Evolutionary conservation across 768 basidiomycete species (phyloP), one percentile per base, ranked within the genome.

Genomic region (Naganishia antarctica): DNA sequence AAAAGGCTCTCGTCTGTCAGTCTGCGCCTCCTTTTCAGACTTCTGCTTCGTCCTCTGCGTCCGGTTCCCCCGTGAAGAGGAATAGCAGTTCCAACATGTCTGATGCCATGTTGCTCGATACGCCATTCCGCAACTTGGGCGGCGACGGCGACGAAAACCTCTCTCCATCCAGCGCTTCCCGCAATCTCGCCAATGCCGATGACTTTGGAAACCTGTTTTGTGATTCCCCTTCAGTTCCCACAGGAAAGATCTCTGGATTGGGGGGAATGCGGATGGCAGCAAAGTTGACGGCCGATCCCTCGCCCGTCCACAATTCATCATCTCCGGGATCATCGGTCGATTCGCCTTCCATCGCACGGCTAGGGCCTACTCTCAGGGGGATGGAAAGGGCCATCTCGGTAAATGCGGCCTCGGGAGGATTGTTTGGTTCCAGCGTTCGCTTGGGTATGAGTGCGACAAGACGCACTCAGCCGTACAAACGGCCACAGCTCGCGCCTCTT

Each of bases 161-260:
- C 11, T 28, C 51, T 21, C 8, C 64, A 11, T 13, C 60, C 32
- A 48, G 57, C 18, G 60, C 64, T 7, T 64, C 13, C 61, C 58
- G 1, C 31, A 59, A 25, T 73, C 70, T 45, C 68, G 34, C 50
- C 63, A 72, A 68, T 16, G 71, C 71, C 28, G 72, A 72, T 15
- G 71, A 70, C 23, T 66, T 75, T 34, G 74, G 73, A 25, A 70
- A 70, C 4, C 71, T 74, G 65, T 75, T 75, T 61, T 72, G 73
- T 69, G 73, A 76, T 13, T 76, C 75, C 8, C 75, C 75, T 26
- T 67, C 64, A 8, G 65, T 66, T 6, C 72, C 71, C 18, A 25
- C 68, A 4, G 37, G 37, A 32, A 57, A 34, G 50, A 28, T 26
- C 26, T n/a, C 49, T 7, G 26, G 49, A 15, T 47, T 63, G 13